Conservation (phyloP, 768 basidiomycete species). For the Holtermannia corniformis region DNA sequence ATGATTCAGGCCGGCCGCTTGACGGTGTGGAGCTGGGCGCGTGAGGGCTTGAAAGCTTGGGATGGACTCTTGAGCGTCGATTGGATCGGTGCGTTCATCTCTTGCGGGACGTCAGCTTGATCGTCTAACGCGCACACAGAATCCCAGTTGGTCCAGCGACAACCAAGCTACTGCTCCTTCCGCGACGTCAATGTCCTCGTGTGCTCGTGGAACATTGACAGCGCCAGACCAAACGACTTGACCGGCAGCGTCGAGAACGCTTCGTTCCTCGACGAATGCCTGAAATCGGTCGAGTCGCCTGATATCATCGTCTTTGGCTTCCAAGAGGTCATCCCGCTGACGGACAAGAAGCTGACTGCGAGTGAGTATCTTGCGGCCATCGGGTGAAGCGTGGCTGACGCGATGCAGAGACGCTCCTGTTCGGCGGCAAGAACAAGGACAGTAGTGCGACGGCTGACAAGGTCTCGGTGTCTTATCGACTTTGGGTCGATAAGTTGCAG, state of each 20-base stretch:
- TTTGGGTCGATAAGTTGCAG: constrained; percentile 75
- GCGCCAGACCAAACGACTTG: constrained; percentile 69
- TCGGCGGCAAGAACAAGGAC: constrained; percentile 61
- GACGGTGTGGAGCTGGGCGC: constrained; percentile 62
- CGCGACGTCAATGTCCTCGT: constrained; percentile 66
- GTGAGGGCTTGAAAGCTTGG: constrained; percentile 73
- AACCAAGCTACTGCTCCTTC: constrained; percentile 68
- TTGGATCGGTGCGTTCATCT: constrained; percentile 64
- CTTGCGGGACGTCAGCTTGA: not conserved
- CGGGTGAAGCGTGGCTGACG: not conserved
- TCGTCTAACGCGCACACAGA: constrained; percentile 46
- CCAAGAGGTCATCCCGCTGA: constrained; percentile 95
- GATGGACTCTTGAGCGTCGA: constrained; percentile 76
- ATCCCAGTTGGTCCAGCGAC: constrained; percentile 62
- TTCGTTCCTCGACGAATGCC: constrained; percentile 66
- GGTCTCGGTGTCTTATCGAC: constrained; percentile 74
- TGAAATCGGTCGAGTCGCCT: constrained; percentile 62
- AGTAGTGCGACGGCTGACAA: constrained; percentile 61
- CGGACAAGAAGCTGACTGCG: constrained; percentile 80
- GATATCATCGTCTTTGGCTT: constrained; percentile 91
- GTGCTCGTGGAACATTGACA: constrained; percentile 88
- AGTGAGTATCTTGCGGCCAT: constrained; percentile 40
- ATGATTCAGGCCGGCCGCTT: constrained; percentile 44
- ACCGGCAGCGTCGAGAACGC: constrained; percentile 58
- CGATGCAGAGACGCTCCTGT: constrained; percentile 66